These are phyloP conservation scores for Coemansia sp. DNA, from an alignment of 192 early-diverging fungal species.

Conservation along the genomic window DNA sequence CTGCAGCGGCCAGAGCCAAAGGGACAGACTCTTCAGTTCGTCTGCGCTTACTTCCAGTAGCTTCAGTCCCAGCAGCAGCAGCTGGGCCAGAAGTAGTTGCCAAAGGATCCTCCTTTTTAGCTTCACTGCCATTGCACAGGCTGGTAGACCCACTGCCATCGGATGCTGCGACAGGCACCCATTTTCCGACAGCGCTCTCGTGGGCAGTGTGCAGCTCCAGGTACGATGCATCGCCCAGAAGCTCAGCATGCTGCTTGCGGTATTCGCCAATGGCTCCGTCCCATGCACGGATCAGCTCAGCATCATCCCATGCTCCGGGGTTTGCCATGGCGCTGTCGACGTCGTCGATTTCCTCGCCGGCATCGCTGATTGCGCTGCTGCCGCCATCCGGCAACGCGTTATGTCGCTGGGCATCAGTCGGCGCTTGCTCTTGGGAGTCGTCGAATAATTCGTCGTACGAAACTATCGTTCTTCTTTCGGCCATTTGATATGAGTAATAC, in stretches of 20 bases:
- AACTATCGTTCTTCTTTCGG: constrained; percentile 34
- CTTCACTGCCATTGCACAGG: neutral
- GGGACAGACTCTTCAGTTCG: neutral
- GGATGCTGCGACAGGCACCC: constrained; percentile 9
- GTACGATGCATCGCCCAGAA: constrained; percentile 31
- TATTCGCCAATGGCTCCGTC: constrained; percentile 63
- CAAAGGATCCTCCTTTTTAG: neutral
- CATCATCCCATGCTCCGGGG: constrained; percentile 62
- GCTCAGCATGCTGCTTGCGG: constrained; percentile 41
- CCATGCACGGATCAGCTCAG: constrained; percentile 65
- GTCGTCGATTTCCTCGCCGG: constrained; percentile 5
- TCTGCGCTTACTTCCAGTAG: constrained; percentile 22
- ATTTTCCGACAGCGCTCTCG: constrained; percentile 29
- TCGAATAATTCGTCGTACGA: constrained; percentile 48
- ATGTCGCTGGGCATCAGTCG: neutral
- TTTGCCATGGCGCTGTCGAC: constrained; percentile 4
- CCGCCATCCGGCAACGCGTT: neutral
- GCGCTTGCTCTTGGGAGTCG: neutral
- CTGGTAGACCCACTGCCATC: neutral
- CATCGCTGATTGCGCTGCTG: constrained; percentile 6
- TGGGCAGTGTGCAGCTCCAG: constrained; percentile 15
- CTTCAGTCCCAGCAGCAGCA: constrained; percentile 7
- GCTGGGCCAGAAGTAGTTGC: neutral
- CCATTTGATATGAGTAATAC: neutral
- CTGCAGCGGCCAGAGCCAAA: constrained; percentile 6